Conservation (phyloP, 2,329 filamentous ascomycete genomes). For the Trichoderma semiorbis region DNA sequence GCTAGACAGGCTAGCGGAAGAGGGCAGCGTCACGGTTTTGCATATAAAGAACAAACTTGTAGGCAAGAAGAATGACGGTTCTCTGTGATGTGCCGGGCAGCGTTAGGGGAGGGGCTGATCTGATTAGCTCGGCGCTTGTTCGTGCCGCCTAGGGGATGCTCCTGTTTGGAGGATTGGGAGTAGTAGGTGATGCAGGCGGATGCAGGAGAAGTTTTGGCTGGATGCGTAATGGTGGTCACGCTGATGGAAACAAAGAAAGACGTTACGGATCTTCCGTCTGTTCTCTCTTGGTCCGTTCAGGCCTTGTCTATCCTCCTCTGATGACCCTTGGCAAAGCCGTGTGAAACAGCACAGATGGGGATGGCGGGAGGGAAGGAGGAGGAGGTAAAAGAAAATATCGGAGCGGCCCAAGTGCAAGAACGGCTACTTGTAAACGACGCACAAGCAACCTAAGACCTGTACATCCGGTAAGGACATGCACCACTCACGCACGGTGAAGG, state of each 20-base stretch:
- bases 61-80: slow-evolving; percentile 8
- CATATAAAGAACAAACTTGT: slow-evolving; percentile 10
- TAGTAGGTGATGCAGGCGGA: slow-evolving; percentile 15
- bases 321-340: background rate
- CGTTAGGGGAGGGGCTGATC: slow-evolving; percentile 27
- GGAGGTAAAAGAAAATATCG: slow-evolving; percentile 5
- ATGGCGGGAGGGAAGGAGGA: slow-evolving; percentile 1
- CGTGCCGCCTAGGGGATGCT: slow-evolving; percentile 10
- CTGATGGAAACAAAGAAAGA: background rate
- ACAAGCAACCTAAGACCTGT: background rate
- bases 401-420: slow-evolving; percentile 1
- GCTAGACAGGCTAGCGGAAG: slow-evolving; percentile 18
- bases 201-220: slow-evolving; percentile 17
- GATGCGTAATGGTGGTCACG: slow-evolving; percentile 8
- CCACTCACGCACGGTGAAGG: slow-evolving; percentile 10
- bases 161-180: slow-evolving; percentile 9
- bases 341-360: background rate
- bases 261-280: background rate
- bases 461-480: background rate
- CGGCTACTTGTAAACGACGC: slow-evolving; percentile 7
- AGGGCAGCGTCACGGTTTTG: slow-evolving; percentile 19
- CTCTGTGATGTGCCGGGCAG: slow-evolving; percentile 21
- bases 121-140: slow-evolving; percentile 31
- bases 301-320: background rate
- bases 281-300: background rate